phyloP scores from a whole-genome alignment of 768 basidiomycete genomes.

The Suillus lakei region DNA sequence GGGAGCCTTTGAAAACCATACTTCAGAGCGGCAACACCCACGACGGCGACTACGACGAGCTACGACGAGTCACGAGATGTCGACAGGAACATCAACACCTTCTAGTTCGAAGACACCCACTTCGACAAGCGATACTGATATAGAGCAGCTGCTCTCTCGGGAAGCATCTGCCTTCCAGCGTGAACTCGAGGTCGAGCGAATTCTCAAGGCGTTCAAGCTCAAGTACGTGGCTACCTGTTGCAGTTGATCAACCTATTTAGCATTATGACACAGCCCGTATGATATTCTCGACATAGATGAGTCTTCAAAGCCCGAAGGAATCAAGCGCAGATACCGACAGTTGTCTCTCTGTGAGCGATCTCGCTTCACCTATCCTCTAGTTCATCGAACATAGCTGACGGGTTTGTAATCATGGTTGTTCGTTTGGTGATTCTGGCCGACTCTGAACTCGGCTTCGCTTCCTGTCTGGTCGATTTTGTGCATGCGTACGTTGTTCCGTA shows the following conservation, averaged over 20 bases:
- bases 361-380: constrained; percentile 11
- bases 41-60: not conserved
- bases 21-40: not conserved
- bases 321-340: constrained; percentile 89
- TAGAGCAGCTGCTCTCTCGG: constrained; percentile 80
- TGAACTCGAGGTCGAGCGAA: constrained; percentile 88
- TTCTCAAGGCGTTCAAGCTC: constrained; percentile 93
- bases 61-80: constrained; percentile 22
- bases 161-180: constrained; percentile 88
- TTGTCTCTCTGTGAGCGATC: constrained; percentile 76
- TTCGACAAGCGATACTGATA: constrained; percentile 51
- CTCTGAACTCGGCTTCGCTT: constrained; percentile 1
- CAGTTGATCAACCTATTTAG: constrained; percentile 8
- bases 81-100: constrained; percentile 19
- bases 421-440: not conserved
- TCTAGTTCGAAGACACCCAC: constrained; percentile 21
- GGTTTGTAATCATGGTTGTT: constrained; percentile 9
- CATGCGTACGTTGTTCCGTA: constrained; percentile 47
- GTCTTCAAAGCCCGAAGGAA: constrained; percentile 72
- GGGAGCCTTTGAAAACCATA: not conserved
- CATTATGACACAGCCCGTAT: constrained; percentile 70
- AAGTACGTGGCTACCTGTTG: constrained; percentile 61
- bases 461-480: constrained; percentile 13
- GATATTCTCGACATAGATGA: constrained; percentile 87
- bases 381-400: constrained; percentile 5